Evolutionary conservation across 306 rosid genomes (phyloP).

Genomic region (Pterocarpus santalinus): DNA sequence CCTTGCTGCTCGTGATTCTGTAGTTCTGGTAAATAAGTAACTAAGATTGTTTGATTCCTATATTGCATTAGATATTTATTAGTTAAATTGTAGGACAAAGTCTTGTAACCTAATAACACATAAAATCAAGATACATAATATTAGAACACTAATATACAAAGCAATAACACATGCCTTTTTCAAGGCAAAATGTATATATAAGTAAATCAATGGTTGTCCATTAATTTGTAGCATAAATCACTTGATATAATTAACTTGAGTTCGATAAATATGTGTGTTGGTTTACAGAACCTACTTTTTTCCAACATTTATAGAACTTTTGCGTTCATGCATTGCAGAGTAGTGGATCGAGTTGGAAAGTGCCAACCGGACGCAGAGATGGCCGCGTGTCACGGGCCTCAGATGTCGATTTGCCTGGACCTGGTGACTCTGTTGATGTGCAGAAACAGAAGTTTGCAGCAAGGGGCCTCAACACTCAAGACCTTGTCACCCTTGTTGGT

Average conservation of each 20-base stretch:
- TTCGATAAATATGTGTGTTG: not conserved
- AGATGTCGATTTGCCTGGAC: conserved; percentile 37
- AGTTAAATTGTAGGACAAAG: too few relatives aligned
- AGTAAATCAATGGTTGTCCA: too few relatives aligned
- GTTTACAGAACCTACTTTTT: not conserved
- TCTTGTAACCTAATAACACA: too few relatives aligned
- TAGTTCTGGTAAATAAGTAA: conserved; percentile 16
- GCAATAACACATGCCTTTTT: too few relatives aligned
- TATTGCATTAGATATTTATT: too few relatives aligned
- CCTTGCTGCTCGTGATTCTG: conserved; percentile 43
- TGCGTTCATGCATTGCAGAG: not conserved
- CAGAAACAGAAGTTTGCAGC: conserved; percentile 43
- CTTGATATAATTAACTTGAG: too few relatives aligned
- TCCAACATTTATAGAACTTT: too few relatives aligned
- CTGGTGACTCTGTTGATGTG: conserved; percentile 31
- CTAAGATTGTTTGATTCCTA: too few relatives aligned
- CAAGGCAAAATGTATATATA: too few relatives aligned
- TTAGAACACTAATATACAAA: too few relatives aligned
- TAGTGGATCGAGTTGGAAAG: conserved; percentile 34
- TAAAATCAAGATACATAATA: too few relatives aligned
- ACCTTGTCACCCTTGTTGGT: conserved; percentile 59
- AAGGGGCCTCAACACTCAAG: conserved; percentile 52
- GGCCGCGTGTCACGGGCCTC: conserved; percentile 30
- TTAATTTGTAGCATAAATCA: too few relatives aligned
- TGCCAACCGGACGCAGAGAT: conserved; percentile 43